phyloP scores from a whole-genome alignment of 306 rosid genomes.

The Biancaea sappan region DNA sequence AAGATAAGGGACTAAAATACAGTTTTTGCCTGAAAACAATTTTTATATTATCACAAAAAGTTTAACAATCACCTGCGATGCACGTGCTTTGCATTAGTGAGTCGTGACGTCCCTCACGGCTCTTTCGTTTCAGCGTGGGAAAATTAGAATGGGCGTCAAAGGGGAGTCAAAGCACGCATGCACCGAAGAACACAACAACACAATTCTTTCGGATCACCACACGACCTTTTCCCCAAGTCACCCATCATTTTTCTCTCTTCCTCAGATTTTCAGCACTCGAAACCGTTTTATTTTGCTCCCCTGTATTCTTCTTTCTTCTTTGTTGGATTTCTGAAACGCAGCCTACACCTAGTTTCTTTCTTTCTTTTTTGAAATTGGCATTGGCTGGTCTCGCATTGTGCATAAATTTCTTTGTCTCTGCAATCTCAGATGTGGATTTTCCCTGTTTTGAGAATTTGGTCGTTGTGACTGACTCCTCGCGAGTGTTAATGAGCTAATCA shows the following conservation, averaged over 20 bases:
- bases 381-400: neutral
- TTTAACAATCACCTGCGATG: too few species aligned
- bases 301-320: conserved; percentile 13
- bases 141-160: neutral
- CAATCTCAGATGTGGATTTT: conserved; percentile 15
- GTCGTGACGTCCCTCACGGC: neutral
- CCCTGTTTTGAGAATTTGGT: neutral
- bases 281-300: conserved; percentile 15
- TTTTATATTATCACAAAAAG: too few species aligned
- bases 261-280: conserved; percentile 39
- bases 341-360: neutral
- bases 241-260: conserved; percentile 2
- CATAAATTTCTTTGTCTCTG: neutral
- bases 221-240: conserved; percentile 35
- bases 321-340: conserved; percentile 31
- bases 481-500: conserved; percentile 45
- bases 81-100: too few species aligned
- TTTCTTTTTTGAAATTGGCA: neutral
- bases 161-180: too few species aligned
- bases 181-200: neutral
- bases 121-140: neutral
- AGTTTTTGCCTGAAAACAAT: too few species aligned
- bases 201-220: conserved; percentile 63
- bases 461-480: neutral
- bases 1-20: too few species aligned